Conservation (phyloP, 1,284 basidiomycete genomes). For the Ustilago trichophora region DNA sequence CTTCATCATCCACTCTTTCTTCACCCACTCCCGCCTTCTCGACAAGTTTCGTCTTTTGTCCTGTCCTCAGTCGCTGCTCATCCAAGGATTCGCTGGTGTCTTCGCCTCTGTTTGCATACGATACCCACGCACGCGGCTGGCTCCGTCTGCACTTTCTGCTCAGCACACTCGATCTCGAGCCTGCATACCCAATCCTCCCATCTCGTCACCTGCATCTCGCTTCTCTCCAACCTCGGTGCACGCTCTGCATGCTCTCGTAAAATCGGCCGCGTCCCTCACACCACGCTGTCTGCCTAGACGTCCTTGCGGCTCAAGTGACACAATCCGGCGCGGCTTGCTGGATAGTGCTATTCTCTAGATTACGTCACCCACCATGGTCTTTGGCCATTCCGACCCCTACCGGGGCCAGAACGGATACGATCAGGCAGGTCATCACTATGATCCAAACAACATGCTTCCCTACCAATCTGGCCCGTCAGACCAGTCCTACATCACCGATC, state of each 20-base stretch:
- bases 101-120: not conserved
- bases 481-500: conserved; percentile 51
- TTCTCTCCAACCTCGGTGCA: not conserved
- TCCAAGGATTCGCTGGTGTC: not conserved
- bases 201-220: not conserved
- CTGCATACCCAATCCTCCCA: not conserved
- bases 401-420: conserved; percentile 20
- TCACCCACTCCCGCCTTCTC: not conserved
- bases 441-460: conserved; percentile 47
- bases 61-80: no score
- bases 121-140: conserved; percentile 29
- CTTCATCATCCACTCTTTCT: not conserved
- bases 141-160: conserved; percentile 9
- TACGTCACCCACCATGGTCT: conserved; percentile 15
- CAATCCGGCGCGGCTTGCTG: no score
- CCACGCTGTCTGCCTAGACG: not conserved
- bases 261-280: not conserved
- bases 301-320: not conserved
- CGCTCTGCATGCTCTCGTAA: conserved; percentile 4
- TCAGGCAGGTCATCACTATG: conserved; percentile 45
- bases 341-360: no score
- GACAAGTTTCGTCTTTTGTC: no score
- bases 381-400: conserved; percentile 20
- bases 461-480: conserved; percentile 48
- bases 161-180: no score